These are phyloP conservation scores for Sugiyamaella pinicola DNA, from an alignment of 1,139 yeast genomes.

Conservation along the genomic window DNA sequence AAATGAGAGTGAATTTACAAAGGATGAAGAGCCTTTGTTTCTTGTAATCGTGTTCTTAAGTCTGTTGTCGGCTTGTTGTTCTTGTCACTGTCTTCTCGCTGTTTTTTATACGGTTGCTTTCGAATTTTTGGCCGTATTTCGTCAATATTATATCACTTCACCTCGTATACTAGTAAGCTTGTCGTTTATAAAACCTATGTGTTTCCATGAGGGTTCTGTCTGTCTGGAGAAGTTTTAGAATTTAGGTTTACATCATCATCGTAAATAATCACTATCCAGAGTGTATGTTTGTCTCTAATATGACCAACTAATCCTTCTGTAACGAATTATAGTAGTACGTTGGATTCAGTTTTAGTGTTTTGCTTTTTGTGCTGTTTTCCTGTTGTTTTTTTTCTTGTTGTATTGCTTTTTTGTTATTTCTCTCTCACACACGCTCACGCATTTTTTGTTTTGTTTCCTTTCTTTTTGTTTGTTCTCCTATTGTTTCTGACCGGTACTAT, in stretches of 20 bases:
- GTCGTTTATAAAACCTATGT: not conserved
- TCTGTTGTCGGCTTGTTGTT: no score
- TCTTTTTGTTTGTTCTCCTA: no score
- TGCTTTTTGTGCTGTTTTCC: not conserved
- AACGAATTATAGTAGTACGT: not conserved
- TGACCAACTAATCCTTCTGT: not conserved
- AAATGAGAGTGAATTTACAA: no score
- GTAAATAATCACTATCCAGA: not conserved
- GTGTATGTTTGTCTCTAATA: slow-evolving; percentile 1
- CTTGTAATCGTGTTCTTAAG: no score
- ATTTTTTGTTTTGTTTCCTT: not conserved
- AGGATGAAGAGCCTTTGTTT: no score
- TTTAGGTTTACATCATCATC: not conserved
- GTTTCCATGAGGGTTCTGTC: not conserved
- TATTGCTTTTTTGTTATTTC: not conserved
- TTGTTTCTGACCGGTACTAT: not conserved
- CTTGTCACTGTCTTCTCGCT: no score
- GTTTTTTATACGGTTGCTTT: no score
- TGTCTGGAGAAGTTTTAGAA: not conserved
- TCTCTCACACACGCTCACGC: no score
- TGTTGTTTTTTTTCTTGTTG: not conserved
- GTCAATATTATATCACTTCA: no score
- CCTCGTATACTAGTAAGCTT: no score
- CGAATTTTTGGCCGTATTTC: no score
- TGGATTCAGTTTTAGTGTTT: not conserved